phyloP scores from a whole-genome alignment of 2,329 filamentous ascomycete genomes.

The Colletotrichum tropicale region DNA sequence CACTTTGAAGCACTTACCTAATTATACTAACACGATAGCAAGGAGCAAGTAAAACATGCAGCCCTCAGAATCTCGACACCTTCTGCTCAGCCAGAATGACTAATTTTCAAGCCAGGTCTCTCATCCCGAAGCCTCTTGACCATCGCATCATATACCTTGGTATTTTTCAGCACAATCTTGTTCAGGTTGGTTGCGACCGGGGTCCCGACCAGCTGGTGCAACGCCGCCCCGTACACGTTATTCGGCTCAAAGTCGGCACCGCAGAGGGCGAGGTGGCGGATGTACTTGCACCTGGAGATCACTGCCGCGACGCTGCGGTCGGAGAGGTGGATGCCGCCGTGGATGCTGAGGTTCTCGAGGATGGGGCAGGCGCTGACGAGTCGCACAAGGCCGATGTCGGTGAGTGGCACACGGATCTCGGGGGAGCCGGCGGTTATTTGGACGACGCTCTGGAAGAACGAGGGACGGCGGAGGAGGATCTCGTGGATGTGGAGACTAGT shows the following conservation, averaged over 20 bases:
- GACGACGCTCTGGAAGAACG: neutral
- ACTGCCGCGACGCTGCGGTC: neutral
- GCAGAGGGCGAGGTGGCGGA: neutral
- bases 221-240: neutral
- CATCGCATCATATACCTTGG: neutral
- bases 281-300: neutral
- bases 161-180: neutral
- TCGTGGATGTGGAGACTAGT: neutral
- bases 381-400: neutral
- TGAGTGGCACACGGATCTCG: neutral
- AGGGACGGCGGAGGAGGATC: neutral
- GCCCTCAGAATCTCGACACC: too few relatives aligned
- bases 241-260: neutral
- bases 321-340: neutral
- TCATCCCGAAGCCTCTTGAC: neutral
- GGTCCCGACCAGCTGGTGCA: neutral
- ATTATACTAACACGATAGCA: neutral
- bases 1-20: neutral
- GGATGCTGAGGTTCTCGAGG: neutral
- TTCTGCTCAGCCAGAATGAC: neutral
- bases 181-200: neutral
- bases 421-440: neutral
- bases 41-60: neutral
- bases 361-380: neutral
- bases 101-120: neutral